Evolutionary conservation across 2,329 filamentous ascomycete species (phyloP), one percentile per base, ranked within the genome.

Genomic region (Aureobasidium sp.): DNA sequence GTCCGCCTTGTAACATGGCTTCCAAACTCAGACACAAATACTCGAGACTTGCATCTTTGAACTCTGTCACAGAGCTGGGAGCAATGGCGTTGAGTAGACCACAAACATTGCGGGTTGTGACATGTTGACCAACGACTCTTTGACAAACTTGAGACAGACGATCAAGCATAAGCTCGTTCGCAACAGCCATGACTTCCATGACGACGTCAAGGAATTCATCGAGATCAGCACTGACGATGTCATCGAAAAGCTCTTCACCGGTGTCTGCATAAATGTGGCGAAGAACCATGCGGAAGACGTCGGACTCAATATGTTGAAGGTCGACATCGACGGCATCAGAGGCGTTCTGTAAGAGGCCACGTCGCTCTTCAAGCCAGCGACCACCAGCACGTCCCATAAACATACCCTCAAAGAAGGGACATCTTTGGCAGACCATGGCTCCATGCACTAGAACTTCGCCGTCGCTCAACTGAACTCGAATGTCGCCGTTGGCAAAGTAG

Each of bases 101-200:
- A 66, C 93, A 93, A 31, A 97, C 91, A 74, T 97, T 99, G 31
- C 95, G 91, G 7, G 90, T 91, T 56, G 89, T 94, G n/a, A 94
- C 89, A 78, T 96, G 97, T 58, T 88, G 88, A 43, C 94, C 95
- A 67, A 98, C 87, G 27, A 94, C 81, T 66, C 88, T 90, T 76
- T 99, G 96, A 76, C 96, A 98, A 33, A 97, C 90, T 76, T 97
- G 93, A 7, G 93, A 94, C 7, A 99, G 82, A 9, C 95, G 88
- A 75, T 98, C 94, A 54, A 99, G 86, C 95, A 99, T 98, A 66
- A 99, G 82, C 78, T 99, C 95, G 75, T 99, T 96, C 16, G 95
- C 94, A 61, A 93, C 91, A 65, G 90, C 90, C 87, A 98, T 91
- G 51, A 98, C 93, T 71, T 97, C 94, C 80, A 98, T 87, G 11